Base-by-base conservation (phyloP, 495 filamentous ascomycete genomes). In the Friedmanniomyces endolithicus region DNA sequence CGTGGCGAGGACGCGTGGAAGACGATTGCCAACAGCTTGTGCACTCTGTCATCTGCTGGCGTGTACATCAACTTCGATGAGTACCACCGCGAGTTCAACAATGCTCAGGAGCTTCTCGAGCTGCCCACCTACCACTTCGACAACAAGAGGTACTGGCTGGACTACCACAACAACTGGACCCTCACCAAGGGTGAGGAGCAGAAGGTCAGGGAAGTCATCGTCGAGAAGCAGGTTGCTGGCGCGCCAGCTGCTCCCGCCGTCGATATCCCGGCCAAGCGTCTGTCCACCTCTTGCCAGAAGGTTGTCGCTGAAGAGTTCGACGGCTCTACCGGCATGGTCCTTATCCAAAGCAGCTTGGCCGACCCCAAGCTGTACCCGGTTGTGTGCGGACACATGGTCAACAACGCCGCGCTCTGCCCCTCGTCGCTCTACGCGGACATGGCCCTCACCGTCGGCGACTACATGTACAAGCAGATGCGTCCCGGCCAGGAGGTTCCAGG, bases 131-230 rank as follows among this genome's bases (percentile, higher is more conserved):
- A 77, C 50, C 62, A 61, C 1, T 77, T 74, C 48, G 74, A 77
- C 52, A 62, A 71, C 31, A 75, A 77, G 67, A 74, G 64, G 44
- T 76, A 76, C 57, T 77, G 74, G 74, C 65, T 77, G 19, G 69
- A 75, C 52, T 73, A 75, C 56, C 63, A 65, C 59, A 72, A 74
- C 57, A 71, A 75, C 63, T 75, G 73, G 73, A 68, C 66, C 52
- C 63, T 75, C n/a, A 72, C 65, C 31, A 75, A 75, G 60, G 73
- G 73, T 34, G 68, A 74, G 47, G 70, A 67, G 17, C 64, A 61
- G 0, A 6, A 61, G 48, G 44, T 55, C 27, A 55, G 55, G 55
- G 55, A 58, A 23, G 41, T 62, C 48, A 55, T 58, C 23, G 59
- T 62, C 29, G 59, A 62, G 55, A 58, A 48, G 47, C 33, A 61